Percentiles rank a stretch among this genome's conserved stretches.
Evolutionary conservation across 495 filamentous ascomycete genomes (phyloP).

Genomic region (Oidiodendron maius): DNA sequence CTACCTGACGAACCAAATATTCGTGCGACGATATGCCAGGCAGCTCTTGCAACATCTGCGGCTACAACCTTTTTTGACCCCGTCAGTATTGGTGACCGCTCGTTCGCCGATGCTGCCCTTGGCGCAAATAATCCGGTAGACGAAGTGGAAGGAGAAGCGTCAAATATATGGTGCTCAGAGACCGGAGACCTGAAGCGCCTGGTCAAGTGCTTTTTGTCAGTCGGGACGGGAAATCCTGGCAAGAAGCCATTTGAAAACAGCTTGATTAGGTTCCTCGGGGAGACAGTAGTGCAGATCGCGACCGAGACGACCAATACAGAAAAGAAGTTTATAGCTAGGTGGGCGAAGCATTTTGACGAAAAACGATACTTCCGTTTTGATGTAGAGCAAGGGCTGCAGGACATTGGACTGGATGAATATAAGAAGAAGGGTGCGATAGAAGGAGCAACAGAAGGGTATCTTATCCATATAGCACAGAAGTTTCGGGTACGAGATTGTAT

Average conservation of each 20-base stretch:
- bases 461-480: too few relatives aligned
- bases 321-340: not conserved
- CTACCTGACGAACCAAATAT: not conserved
- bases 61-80: not conserved
- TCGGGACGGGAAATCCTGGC: too few relatives aligned
- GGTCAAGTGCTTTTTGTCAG: not conserved
- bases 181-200: not conserved
- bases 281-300: not conserved
- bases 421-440: too few relatives aligned
- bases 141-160: not conserved
- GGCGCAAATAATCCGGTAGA: not conserved
- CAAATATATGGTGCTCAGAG: not conserved
- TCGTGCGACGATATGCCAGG: not conserved
- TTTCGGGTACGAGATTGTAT: too few relatives aligned
- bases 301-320: not conserved
- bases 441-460: too few relatives aligned
- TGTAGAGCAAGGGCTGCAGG: not conserved
- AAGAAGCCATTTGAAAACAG: not conserved
- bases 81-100: not conserved
- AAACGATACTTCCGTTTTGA: not conserved
- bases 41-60: too few relatives aligned
- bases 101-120: not conserved
- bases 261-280: too few relatives aligned
- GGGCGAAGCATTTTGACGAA: not conserved
- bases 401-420: not conserved